Evolutionary conservation across 1,284 basidiomycete species (phyloP).

Genomic region (Chiua sp.): DNA sequence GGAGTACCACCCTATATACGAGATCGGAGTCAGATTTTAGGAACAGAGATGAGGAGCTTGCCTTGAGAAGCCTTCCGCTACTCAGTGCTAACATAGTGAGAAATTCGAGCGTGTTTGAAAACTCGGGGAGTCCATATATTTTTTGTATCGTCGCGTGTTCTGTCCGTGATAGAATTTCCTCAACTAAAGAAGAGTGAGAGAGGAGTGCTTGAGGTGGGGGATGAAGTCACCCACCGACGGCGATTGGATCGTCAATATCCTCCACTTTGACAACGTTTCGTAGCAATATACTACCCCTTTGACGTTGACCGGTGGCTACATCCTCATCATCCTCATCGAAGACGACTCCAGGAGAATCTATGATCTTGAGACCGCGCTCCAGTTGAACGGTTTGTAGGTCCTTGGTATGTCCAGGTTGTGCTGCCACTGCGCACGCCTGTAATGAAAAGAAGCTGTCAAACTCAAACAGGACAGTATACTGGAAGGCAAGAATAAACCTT

Average conservation of each 20-base stretch:
- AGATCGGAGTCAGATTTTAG: not conserved
- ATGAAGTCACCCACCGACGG: constrained; percentile 65
- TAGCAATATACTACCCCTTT: constrained; percentile 77
- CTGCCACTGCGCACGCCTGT: constrained; percentile 89
- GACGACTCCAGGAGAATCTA: constrained; percentile 97
- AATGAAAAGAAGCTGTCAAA: constrained; percentile 46
- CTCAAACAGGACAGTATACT: constrained; percentile 14
- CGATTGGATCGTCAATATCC: constrained; percentile 89
- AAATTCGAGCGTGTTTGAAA: constrained; percentile 80
- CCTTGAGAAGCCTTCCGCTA: constrained; percentile 86
- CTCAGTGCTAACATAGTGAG: constrained; percentile 90
- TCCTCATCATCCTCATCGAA: constrained; percentile 75
- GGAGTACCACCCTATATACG: constrained; percentile 84
- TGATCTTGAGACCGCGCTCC: constrained; percentile 90
- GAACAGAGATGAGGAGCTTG: constrained; percentile 23
- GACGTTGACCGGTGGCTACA: constrained; percentile 54
- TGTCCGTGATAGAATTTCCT: constrained; percentile 82
- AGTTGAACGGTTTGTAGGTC: constrained; percentile 94
- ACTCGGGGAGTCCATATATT: constrained; percentile 84
- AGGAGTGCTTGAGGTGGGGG: not conserved
- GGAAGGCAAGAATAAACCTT: constrained; percentile 59
- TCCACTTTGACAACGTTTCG: constrained; percentile 95
- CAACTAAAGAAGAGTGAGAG: constrained; percentile 55
- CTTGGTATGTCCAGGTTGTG: constrained; percentile 94
- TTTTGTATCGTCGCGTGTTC: constrained; percentile 72